Base-by-base conservation (phyloP, 345 rosid species). In the Citrus australasica region DNA sequence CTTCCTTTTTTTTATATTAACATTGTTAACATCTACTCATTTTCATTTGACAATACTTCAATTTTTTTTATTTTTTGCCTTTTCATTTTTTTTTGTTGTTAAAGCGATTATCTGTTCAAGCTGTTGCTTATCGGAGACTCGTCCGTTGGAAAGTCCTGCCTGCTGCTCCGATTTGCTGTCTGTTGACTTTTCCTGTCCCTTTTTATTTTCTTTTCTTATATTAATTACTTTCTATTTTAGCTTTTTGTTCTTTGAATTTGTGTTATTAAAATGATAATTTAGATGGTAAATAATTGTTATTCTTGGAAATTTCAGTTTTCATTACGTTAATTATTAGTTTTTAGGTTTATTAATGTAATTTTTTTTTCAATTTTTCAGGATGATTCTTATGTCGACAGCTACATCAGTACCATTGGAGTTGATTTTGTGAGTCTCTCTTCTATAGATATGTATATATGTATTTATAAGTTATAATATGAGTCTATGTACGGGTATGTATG, bases 351-450 rank as follows among this genome's bases (percentile, higher is more conserved):
- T 48, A 60, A 33, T 66, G 42, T 65, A 24, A 63, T n/a, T 53
- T 75, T 33, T 33, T 62, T 28, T 30, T 71, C 8, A 30, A 42
- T 51, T 48, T 74, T 79, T 22, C 88, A 93, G 97, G 97, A 93
- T 82, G 97, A 93, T 86, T 92, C 95, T 37, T 93, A 93, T 82
- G 84, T 93, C 55, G 95, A 93, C 80, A 91, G 94, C 79, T 93
- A 93, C 85, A 93, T 91, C 77, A 93, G 97, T 62, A 93, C 95
- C 75, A 91, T 91, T 64, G 97, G 97, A 79, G 97, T 93, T 80
- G 97, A 93, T 85, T 93, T 93, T 79, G 95, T 90, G 71, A 90
- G 97, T 75, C 68, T 69, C 38, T 70, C 38, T 73, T 70, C 61
- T 8, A 27, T 10, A 1, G 9, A 3, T 7, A 7, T 21, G 25